Evolutionary conservation across 345 rosid genomes (phyloP).

Genomic region (Eucalyptus lansdowneana): DNA sequence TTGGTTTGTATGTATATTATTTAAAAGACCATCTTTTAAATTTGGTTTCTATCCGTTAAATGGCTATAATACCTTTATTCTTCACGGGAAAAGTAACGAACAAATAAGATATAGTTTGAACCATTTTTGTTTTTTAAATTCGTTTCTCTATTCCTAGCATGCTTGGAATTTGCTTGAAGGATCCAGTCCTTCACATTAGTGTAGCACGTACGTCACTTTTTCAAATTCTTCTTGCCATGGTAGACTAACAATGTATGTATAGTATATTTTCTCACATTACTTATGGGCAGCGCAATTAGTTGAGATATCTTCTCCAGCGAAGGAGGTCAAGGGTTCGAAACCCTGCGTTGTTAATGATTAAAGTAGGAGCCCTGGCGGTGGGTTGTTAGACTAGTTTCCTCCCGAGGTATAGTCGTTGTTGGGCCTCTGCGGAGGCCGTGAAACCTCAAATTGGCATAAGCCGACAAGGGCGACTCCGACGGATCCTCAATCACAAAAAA

Average conservation of each 20-base stretch:
- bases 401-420: too few relatives aligned
- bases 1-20: background rate
- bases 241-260: background rate
- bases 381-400: too few relatives aligned
- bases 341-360: too few relatives aligned
- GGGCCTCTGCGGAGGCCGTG: fast-evolving
- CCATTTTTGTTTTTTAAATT: background rate
- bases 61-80: background rate
- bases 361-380: fast-evolving
- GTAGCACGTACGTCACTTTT: background rate
- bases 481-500: too few relatives aligned
- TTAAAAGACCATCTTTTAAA: background rate
- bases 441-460: too few relatives aligned
- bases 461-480: fast-evolving
- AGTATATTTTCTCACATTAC: too few relatives aligned
- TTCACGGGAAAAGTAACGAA: background rate
- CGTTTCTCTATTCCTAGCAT: background rate
- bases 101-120: background rate
- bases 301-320: too few relatives aligned
- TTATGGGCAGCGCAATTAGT: too few relatives aligned
- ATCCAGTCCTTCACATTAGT: background rate
- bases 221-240: background rate
- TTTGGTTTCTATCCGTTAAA: background rate
- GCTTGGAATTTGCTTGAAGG: background rate
- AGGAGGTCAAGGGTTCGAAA: too few relatives aligned